Evolutionary conservation across 1,284 basidiomycete genomes (phyloP).

Genomic region (Rhodotorula sp.): DNA sequence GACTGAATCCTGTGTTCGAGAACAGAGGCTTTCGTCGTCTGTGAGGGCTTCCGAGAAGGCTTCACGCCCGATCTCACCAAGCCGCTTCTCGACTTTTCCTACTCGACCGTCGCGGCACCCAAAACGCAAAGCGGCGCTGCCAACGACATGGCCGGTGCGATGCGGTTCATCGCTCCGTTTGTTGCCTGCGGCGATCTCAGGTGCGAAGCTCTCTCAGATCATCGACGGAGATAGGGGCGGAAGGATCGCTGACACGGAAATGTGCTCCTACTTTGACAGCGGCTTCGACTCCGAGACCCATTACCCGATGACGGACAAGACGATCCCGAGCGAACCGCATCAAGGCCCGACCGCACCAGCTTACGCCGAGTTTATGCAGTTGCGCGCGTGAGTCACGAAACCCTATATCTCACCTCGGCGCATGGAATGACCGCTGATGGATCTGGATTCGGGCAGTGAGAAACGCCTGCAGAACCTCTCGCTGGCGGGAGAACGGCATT

Average conservation of each 20-base stretch:
- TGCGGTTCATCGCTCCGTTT: conserved; percentile 45
- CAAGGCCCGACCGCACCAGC: conserved; percentile 40
- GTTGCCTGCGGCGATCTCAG: conserved; percentile 47
- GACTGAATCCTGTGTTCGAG: conserved; percentile 11
- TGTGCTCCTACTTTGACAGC: conserved; percentile 2
- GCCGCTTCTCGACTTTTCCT: conserved; percentile 43
- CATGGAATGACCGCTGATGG: not conserved
- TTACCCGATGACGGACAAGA: conserved; percentile 28
- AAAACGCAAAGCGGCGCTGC: not conserved
- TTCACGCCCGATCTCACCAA: conserved; percentile 43
- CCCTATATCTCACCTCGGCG: not conserved
- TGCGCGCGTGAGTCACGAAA: conserved; percentile 12
- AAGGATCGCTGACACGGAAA: not conserved
- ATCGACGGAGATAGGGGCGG: not conserved
- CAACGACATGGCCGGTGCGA: conserved; percentile 31
- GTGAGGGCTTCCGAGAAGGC: conserved; percentile 52
- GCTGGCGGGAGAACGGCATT: not conserved
- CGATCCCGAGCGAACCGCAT: conserved; percentile 23
- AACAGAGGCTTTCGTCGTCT: conserved; percentile 58
- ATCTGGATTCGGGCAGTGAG: not conserved
- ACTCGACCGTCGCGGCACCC: conserved; percentile 16
- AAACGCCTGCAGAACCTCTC: conserved; percentile 1
- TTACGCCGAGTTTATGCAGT: conserved; percentile 41
- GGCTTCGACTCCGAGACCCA: conserved; percentile 44
- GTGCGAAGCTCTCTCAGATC: conserved; percentile 12